Evolutionary conservation across 1,284 basidiomycete genomes (phyloP).

Genomic region (Apiotrichum siamense): DNA sequence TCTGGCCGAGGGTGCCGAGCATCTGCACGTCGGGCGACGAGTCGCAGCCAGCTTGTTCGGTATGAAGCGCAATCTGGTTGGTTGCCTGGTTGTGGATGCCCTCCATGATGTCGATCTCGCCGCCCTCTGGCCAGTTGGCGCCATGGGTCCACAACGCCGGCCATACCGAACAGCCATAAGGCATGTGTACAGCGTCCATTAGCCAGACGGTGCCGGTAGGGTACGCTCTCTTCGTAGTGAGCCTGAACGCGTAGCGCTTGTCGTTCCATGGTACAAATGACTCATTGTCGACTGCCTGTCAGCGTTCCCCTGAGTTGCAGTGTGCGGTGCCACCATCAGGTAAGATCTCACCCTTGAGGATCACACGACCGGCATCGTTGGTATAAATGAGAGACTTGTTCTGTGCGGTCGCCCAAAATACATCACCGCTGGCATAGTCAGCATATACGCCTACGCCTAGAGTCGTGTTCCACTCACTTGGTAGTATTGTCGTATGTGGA

Average conservation of each 20-base stretch:
- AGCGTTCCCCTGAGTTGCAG: too few species aligned
- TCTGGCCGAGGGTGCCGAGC: constrained; percentile 7
- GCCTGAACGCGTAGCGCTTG: constrained; percentile 65
- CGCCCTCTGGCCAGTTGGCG: constrained; percentile 34
- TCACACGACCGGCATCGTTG: constrained; percentile 62
- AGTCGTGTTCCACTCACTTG: constrained; percentile 24
- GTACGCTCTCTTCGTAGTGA: constrained; percentile 57
- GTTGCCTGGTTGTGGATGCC: constrained; percentile 35
- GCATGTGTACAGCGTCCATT: constrained; percentile 62
- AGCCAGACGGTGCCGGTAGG: constrained; percentile 43
- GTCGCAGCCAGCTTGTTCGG: constrained; percentile 13
- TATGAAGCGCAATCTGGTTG: constrained; percentile 44
- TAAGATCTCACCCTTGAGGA: constrained; percentile 80
- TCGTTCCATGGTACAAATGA: constrained; percentile 50
- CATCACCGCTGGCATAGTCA: constrained; percentile 55
- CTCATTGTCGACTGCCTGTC: constrained; percentile 27
- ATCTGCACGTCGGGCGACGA: constrained; percentile 1
- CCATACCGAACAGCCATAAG: constrained; percentile 46
- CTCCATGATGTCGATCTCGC: constrained; percentile 41
- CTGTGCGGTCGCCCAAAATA: constrained; percentile 39
- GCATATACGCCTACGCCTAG: background rate
- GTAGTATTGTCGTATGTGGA: constrained; percentile 41
- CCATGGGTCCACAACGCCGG: constrained; percentile 36
- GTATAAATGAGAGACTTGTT: constrained; percentile 50
- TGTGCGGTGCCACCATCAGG: too few species aligned